phyloP scores from a whole-genome alignment of 768 basidiomycete species.

The Coprinopsis strossmayeri region DNA sequence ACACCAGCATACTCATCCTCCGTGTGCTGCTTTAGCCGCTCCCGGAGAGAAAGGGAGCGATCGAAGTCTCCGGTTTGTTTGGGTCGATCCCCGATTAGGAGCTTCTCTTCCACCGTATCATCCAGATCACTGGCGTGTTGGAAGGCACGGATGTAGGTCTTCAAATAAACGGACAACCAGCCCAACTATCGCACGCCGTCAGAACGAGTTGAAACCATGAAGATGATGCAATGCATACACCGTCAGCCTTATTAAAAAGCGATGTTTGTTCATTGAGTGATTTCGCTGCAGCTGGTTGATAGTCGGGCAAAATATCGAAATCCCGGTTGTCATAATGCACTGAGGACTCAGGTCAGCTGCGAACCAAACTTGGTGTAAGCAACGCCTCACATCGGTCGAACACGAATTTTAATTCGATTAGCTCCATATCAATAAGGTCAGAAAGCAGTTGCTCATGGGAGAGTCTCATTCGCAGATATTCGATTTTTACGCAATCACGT shows the following conservation, averaged over 20 bases:
- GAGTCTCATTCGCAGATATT: slow-evolving; percentile 80
- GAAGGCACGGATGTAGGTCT: slow-evolving; percentile 71
- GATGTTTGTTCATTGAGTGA: slow-evolving; percentile 63
- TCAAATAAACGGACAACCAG: slow-evolving; percentile 69
- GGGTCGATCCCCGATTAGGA: slow-evolving; percentile 74
- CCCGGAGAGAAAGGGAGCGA: slow-evolving; percentile 43
- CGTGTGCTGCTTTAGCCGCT: slow-evolving; percentile 47
- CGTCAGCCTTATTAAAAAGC: slow-evolving; percentile 55
- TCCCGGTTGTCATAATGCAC: slow-evolving; percentile 87
- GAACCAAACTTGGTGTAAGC: background rate
- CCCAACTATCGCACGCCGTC: slow-evolving; percentile 37
- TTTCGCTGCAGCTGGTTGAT: slow-evolving; percentile 53
- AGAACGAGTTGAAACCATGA: slow-evolving; percentile 4
- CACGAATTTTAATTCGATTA: slow-evolving; percentile 79
- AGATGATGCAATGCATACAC: slow-evolving; percentile 37
- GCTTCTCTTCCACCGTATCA: slow-evolving; percentile 74
- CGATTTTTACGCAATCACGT: slow-evolving; percentile 74
- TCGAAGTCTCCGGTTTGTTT: slow-evolving; percentile 51
- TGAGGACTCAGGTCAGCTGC: slow-evolving; percentile 5
- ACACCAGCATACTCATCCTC: slow-evolving; percentile 54
- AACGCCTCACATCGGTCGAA: slow-evolving; percentile 60
- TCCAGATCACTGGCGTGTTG: slow-evolving; percentile 77
- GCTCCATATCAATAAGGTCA: slow-evolving; percentile 74
- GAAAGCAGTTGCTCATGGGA: slow-evolving; percentile 65
- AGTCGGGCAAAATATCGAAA: slow-evolving; percentile 68